Evolutionary conservation across 1,284 basidiomycete genomes (phyloP), one percentile per base, ranked within the genome.

Genomic region (Laetiporus sulphureus): DNA sequence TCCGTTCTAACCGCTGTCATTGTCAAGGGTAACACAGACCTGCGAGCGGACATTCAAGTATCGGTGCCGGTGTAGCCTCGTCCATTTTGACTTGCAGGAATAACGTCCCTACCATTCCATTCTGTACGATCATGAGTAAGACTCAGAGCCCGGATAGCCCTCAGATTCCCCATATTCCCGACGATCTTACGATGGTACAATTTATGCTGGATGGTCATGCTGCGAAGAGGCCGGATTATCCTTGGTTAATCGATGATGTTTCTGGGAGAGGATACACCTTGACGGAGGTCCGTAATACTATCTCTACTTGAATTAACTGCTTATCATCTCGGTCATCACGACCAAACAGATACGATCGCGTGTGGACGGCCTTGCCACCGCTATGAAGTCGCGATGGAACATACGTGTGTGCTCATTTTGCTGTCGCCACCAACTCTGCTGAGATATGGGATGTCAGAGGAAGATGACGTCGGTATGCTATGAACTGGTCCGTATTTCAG

Each of bases 131-230:
- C n/a, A n/a, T n/a, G n/a, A n/a, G n/a, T n/a, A n/a, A n/a, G n/a
- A n/a, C n/a, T n/a, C n/a, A n/a, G n/a, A n/a, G 65, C 19, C 61
- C 62, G n/a, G 42, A 54, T n/a, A n/a, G n/a, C n/a, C n/a, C 65
- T 19, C n/a, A n/a, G n/a, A 57, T 76, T 30, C 67, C 68, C 4
- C 49, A 50, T 40, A 73, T 82, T 40, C 83, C 82, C 5, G 79
- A 82, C 51, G 63, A 84, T 58, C 59, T 85, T 36, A 77, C 77
- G 7, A 65, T 85, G n/a, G 72, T 77, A 6, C 83, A 86, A 59
- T 84, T 86, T 56, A 68, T 85, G 32, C 69, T 85, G 16, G 75
- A 79, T 45, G 56, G 58, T 4, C 53, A 67, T 15, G 67, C 72
- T 36, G 66, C 72, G 1, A 42, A 59, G 12, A 66, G 73, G 20